Evolutionary conservation across 495 filamentous ascomycete species (phyloP), one percentile per base, ranked within the genome.

Genomic region (Pyronema omphalodes): DNA sequence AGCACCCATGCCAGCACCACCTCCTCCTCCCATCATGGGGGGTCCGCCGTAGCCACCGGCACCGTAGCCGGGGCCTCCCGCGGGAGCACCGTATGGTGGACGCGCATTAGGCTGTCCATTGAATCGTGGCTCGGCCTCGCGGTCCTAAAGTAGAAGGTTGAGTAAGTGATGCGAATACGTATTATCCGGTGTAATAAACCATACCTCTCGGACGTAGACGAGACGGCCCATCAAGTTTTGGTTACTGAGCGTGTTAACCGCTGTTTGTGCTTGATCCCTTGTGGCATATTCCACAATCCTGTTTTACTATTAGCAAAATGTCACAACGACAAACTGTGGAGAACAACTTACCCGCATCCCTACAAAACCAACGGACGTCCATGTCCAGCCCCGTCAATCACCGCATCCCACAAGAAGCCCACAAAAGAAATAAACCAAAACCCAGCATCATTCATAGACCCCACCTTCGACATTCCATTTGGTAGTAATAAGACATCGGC

Each of bases 381-480:
- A 79, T 77, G 79, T 81, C 87, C 88, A 85, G 81, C 81, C 81
- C 89, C 88, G 91, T 98, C 88, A 98, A 98, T 86, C 85, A 59
- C 86, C 93, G 86, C 82, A 78, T 82, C 86, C 85, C 86, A 83
- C 80, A 80, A 88, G 79, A 75, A 75, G 73, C 71, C 73, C 75
- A 74, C 76, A 73, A 75, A 76, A 73, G 71, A 71, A 73, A 79
- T 73, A 75, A 75, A 70, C 75, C 71, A 76, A 71, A 77, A 75
- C 77, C 81, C 82, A 86, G 79, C 84, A 80, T 78, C 79, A 78
- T 81, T 88, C 66, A 78, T 86, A 85, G 81, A 80, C 85, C 87
- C 86, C 87, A 95, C 91, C 93, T 98, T 98, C 85, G 89, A 95
- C 91, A 98, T 98, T 87, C 91, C 91, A 80, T 98, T 98, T 68